phyloP scores from a whole-genome alignment of 345 rosid species.

The Sonneratia caseolaris region DNA sequence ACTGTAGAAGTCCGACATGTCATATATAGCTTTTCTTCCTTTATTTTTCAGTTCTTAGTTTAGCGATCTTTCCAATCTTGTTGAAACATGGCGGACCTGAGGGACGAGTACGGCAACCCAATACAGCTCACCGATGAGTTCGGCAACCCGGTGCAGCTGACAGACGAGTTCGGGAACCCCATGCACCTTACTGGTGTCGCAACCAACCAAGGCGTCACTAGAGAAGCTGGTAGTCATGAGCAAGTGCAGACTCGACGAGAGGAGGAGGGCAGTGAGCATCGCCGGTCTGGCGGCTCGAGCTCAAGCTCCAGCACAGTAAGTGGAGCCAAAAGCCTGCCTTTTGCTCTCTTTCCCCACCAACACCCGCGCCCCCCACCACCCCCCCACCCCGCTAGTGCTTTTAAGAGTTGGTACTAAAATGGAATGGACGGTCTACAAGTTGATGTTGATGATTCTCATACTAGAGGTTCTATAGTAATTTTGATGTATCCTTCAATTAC shows the following conservation, averaged over 20 bases:
- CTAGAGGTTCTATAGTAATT: too few relatives aligned
- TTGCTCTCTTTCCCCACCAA: background rate
- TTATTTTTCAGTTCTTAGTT: too few relatives aligned
- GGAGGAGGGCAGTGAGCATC: conserved; percentile 1
- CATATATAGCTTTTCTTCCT: background rate
- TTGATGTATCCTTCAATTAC: too few relatives aligned
- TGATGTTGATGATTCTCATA: too few relatives aligned
- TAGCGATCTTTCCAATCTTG: background rate
- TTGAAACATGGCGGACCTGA: conserved; percentile 38
- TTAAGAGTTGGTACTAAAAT: too few relatives aligned
- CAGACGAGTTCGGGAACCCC: conserved; percentile 58
- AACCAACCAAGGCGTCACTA: conserved; percentile 7
- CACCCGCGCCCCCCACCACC: too few relatives aligned
- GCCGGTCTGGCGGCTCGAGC: conserved; percentile 14
- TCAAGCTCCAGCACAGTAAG: conserved; percentile 13
- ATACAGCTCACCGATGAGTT: conserved; percentile 35
- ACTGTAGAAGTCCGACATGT: background rate
- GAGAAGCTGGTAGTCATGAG: background rate
- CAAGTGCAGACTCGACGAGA: conserved; percentile 4
- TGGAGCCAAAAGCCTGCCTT: background rate
- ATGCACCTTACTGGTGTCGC: conserved; percentile 50
- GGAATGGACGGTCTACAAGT: too few relatives aligned
- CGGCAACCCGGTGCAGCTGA: conserved; percentile 36
- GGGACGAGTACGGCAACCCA: conserved; percentile 37
- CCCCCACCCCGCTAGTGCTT: too few relatives aligned